These are phyloP conservation scores for Neonectria hederae DNA, from an alignment of 2,329 filamentous ascomycete genomes.

Conservation along the genomic window DNA sequence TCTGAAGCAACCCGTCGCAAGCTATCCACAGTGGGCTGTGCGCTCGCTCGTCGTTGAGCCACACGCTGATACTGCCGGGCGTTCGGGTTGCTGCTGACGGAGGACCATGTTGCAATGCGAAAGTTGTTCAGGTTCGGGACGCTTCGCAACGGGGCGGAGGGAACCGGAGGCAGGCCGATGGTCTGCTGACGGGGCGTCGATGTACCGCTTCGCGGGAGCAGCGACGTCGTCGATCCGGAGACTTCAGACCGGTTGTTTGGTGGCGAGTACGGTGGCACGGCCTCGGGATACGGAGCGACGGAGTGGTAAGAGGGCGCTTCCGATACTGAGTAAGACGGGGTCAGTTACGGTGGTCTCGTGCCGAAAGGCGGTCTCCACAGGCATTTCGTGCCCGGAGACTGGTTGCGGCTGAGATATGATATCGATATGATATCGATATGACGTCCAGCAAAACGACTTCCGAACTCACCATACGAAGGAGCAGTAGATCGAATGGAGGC, in stretches of 20 bases:
- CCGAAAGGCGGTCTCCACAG: conserved; percentile 19
- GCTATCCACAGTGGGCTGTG: conserved; percentile 42
- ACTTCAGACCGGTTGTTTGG: conserved; percentile 29
- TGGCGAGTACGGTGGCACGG: conserved; percentile 63
- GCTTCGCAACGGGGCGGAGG: conserved; percentile 50
- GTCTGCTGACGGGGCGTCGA: conserved; percentile 46
- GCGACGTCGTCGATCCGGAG: conserved; percentile 27
- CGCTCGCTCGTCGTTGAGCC: conserved; percentile 67
- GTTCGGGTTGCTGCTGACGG: conserved; percentile 61
- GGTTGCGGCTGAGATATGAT: conserved; percentile 15
- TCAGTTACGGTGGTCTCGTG: conserved; percentile 36
- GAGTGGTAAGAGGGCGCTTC: conserved; percentile 73
- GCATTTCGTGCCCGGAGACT: conserved; percentile 3
- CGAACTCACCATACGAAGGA: conserved; percentile 70
- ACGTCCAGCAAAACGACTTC: conserved; percentile 12
- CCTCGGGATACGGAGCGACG: conserved; percentile 57
- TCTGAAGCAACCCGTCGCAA: conserved; percentile 37
- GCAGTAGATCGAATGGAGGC: conserved; percentile 72
- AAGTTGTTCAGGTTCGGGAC: conserved; percentile 61
- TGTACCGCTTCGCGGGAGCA: conserved; percentile 37
- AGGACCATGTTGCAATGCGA: conserved; percentile 70
- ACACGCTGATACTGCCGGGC: conserved; percentile 71
- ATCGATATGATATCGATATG: background rate
- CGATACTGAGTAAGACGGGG: conserved; percentile 57
- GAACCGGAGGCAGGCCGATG: conserved; percentile 62